Base-by-base conservation (phyloP, 352 stramenopile genomes). In the Phytophthora agathidicida region DNA sequence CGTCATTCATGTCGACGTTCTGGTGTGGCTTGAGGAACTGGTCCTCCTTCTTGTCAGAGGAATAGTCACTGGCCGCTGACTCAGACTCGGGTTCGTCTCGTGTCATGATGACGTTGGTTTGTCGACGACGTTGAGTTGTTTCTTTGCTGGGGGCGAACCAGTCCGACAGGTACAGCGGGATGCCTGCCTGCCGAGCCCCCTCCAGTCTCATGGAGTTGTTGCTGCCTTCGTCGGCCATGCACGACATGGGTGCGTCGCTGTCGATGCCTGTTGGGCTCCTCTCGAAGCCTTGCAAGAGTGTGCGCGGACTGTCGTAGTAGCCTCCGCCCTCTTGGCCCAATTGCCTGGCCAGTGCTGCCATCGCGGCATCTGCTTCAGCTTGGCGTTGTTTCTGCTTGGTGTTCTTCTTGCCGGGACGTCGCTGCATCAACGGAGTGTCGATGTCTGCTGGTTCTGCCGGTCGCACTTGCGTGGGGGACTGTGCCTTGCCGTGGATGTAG, bases 1-100 rank as follows among this genome's bases (percentile, higher is more conserved):
- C 60, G 39, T 94, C 81, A 4, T 55, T 53, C 65, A 89, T 85
- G 54, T 87, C 54, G 43, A 94, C 85, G 36, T 69, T 82, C 52
- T 75, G 65, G 35, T 80, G 78, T 2, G 71, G 65, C 43, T 72
- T 68, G 22, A 70, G 65, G 23, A 71, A 75, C 31, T 67, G 55
- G 19, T 63, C 24, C 4, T 71, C 43, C 11, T 64, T 65, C 26
- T 19, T 42, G 16, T 46, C 19, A 31, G 48, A 44, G n/a, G n/a
- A n/a, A 42, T 37, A 49, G 26, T 45, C 30, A 26, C 55, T 63
- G 11, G 47, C 22, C 14, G 30, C 58, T 9, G 22, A 71, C 54
- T 50, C 47, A n/a, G 61, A 50, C 35, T 64, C 60, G 7, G 56
- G 65, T 30, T 59, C 52, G 23, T 61, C 63, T 49, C 26, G 57